phyloP scores from a whole-genome alignment of 108 stramenopile species.

The Skeletonema marinoi region DNA sequence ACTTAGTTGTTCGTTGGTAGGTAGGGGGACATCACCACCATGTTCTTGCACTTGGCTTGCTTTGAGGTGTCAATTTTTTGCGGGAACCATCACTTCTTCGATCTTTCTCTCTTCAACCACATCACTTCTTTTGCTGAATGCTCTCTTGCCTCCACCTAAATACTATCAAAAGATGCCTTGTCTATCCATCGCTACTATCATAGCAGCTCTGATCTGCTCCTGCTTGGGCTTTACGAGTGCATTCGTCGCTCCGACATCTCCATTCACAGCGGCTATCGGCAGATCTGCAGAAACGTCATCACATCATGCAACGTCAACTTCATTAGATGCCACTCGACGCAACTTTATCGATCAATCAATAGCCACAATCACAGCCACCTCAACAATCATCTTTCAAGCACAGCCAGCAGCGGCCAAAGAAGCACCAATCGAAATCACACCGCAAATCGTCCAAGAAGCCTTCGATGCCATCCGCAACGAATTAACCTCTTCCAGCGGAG shows the following conservation, averaged over 20 bases:
- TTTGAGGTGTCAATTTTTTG: too few species aligned
- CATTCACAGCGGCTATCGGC: neutral
- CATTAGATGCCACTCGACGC: neutral
- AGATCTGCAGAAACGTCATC: neutral
- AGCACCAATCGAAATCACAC: constrained; percentile 33
- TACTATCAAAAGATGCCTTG: neutral
- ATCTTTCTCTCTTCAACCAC: too few species aligned
- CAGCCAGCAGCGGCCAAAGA: constrained; percentile 41
- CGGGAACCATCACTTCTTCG: too few species aligned
- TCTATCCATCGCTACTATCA: neutral
- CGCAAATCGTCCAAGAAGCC: constrained; percentile 38
- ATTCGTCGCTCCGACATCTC: neutral
- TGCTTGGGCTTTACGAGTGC: neutral
- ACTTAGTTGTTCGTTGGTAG: too few species aligned
- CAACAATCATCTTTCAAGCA: neutral
- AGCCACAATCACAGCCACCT: neutral
- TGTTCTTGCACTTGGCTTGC: too few species aligned
- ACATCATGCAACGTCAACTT: neutral
- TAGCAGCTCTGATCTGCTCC: neutral
- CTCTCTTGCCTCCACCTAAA: too few species aligned
- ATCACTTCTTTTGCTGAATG: too few species aligned
- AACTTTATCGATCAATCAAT: neutral
- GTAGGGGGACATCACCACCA: too few species aligned
- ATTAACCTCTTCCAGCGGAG: constrained; percentile 56
- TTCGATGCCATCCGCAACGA: constrained; percentile 64